These are phyloP conservation scores for Chrysanthemum makinoi DNA, from an alignment of 129 eudicot species.

Conservation along the genomic window DNA sequence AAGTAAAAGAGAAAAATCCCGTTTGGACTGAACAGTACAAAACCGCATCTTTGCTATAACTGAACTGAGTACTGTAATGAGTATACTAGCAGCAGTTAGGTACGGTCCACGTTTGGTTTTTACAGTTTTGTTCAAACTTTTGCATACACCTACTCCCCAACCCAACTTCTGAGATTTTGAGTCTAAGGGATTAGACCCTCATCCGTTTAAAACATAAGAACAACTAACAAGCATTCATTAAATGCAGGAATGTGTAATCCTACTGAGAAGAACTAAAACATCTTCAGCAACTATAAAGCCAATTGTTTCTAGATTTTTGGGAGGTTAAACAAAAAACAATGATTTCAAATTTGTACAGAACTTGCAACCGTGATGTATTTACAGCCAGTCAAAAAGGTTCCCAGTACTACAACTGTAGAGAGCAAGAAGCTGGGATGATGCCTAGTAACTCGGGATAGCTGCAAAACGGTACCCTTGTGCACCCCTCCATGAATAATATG, in stretches of 20 bases:
- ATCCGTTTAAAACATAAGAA: not conserved
- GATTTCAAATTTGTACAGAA: constrained; percentile 22
- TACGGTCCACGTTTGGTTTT: too few species aligned
- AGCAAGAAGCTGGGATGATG: constrained; percentile 4
- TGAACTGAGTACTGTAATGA: too few species aligned
- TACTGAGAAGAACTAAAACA: not conserved
- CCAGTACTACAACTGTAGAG: not conserved
- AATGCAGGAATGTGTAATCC: not conserved
- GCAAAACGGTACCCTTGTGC: constrained; percentile 83
- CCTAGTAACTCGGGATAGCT: constrained; percentile 75
- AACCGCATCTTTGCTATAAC: too few species aligned
- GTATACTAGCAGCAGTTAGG: too few species aligned
- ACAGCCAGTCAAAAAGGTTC: constrained; percentile 9
- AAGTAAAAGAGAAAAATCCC: too few species aligned
- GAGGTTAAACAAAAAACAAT: not conserved
- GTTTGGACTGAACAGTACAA: too few species aligned
- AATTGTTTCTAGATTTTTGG: not conserved
- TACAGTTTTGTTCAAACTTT: too few species aligned
- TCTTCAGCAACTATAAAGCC: not conserved
- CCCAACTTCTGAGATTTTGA: not conserved
- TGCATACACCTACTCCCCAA: too few species aligned
- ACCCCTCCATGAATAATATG: constrained; percentile 97
- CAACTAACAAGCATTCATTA: constrained; percentile 8
- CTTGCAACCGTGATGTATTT: constrained; percentile 15
- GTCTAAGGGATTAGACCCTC: not conserved